phyloP scores from a whole-genome alignment of 202 grass and related monocot genomes.

The Tripidium arundinaceum region DNA sequence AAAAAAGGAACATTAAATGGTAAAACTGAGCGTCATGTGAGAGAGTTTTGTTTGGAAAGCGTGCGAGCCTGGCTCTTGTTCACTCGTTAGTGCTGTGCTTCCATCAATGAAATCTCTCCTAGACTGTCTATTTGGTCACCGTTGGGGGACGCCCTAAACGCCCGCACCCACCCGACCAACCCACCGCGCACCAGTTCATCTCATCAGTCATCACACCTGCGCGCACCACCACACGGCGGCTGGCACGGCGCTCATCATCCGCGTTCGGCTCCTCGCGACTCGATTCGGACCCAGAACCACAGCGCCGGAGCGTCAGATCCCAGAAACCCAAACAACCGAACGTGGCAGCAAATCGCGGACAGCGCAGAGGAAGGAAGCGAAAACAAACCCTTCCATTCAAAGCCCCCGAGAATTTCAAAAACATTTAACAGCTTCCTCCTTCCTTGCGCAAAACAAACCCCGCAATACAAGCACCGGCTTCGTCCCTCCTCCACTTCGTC shows the following conservation, averaged over 20 bases:
- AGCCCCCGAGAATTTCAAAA: slow-evolving; percentile 33
- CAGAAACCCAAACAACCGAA: neutral
- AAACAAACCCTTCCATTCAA: slow-evolving; percentile 17
- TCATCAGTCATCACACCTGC: neutral
- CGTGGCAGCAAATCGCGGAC: slow-evolving; percentile 11
- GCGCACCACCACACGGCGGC: neutral
- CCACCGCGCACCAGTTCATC: neutral
- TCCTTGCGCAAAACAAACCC: slow-evolving; percentile 32
- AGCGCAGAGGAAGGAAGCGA: neutral
- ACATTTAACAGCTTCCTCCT: slow-evolving; percentile 27
- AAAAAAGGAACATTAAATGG: too few relatives aligned
- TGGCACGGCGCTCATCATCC: neutral
- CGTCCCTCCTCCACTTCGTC: slow-evolving; percentile 5
- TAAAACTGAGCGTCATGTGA: too few relatives aligned
- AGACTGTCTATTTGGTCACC: too few relatives aligned
- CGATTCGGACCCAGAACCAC: neutral
- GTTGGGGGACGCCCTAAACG: too few relatives aligned
- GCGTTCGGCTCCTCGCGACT: neutral
- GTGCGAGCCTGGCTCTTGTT: too few relatives aligned
- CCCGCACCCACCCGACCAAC: slow-evolving; percentile 26
- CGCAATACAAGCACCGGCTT: slow-evolving; percentile 12
- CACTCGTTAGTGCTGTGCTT: too few relatives aligned
- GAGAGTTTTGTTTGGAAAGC: too few relatives aligned
- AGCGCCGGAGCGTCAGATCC: neutral
- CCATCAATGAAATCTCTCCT: too few relatives aligned